Evolutionary conservation across 257 asterid genomes (phyloP).

Genomic region (Solanum habrochaites): DNA sequence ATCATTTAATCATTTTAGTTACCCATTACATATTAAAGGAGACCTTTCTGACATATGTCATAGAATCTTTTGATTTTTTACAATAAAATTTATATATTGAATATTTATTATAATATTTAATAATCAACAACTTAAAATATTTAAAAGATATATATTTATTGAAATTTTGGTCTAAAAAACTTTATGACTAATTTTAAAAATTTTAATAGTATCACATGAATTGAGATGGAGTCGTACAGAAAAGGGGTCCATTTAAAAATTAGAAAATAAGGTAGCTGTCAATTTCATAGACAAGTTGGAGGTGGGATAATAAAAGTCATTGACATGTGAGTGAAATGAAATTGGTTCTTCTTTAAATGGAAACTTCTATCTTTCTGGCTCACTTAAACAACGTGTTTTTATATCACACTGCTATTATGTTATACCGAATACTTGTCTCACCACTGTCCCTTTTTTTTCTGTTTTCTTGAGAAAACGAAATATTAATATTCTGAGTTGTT

Average conservation of each 20-base stretch:
- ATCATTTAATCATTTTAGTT: neutral
- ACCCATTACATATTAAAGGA: neutral
- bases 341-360: conserved; percentile 31
- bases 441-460: neutral
- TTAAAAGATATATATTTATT: too few species aligned
- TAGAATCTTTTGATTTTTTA: neutral
- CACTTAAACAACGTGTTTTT: neutral
- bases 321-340: conserved; percentile 43
- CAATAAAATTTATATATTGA: too few species aligned
- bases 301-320: conserved; percentile 19
- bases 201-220: neutral
- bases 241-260: conserved; percentile 17
- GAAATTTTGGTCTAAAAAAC: neutral
- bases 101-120: too few species aligned
- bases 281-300: conserved; percentile 44
- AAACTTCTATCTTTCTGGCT: conserved; percentile 6
- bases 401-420: neutral
- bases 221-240: neutral
- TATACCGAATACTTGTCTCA: neutral
- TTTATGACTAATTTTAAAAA: neutral
- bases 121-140: too few species aligned
- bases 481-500: neutral
- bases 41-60: neutral
- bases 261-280: conserved; percentile 39
- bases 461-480: neutral